Evolutionary conservation across 1,284 basidiomycete species (phyloP), one percentile per base, ranked within the genome.

Genomic region (Naganishia sp.): DNA sequence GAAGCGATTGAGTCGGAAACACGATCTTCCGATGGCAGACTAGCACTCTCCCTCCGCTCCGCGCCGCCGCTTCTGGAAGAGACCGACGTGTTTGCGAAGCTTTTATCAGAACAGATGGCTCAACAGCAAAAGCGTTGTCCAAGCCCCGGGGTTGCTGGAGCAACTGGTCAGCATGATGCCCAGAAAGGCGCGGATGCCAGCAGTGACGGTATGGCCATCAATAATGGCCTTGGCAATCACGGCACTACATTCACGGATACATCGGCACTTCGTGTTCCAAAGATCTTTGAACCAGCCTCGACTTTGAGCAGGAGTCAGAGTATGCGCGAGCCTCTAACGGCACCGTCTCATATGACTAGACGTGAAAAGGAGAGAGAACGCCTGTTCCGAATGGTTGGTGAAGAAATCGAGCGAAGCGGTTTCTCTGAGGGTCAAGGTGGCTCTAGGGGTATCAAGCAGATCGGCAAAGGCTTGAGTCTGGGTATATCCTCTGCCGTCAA

Each of bases 321-420:
- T 39, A 65, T 76, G 42, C 65, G 68, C 41, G 71, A 72, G 41
- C 58, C 58, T 10, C 47, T 47, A 9, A 25, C 58, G 6, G 58
- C 58, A 42, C 47, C 49, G 21, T 35, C 47, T 28, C 58, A 61
- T 39, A 61, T 61, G 58, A 61, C 58, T 5, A 61, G 51, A 61
- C 58, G 77, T 18, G 79, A 80, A 63, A 70, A 74, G 25, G 77
- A 79, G 68, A 67, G 79, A 17, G 78, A 80, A 54, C 71, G 73
- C 45, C 66, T 80, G 53, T 77, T 80, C 69, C 72, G 71, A 28
- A 70, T 75, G 71, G 73, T 77, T 13, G 76, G 75, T 45, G 74
- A 77, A 50, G 73, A 77, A 43, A 69, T 79, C 28, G 74, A 76
- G 11, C 71, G 69, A 58, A 68, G 71, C 45, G 72, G 74, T 3